Conservation (phyloP, 768 basidiomycete genomes). For the Suillus occidentalis region DNA sequence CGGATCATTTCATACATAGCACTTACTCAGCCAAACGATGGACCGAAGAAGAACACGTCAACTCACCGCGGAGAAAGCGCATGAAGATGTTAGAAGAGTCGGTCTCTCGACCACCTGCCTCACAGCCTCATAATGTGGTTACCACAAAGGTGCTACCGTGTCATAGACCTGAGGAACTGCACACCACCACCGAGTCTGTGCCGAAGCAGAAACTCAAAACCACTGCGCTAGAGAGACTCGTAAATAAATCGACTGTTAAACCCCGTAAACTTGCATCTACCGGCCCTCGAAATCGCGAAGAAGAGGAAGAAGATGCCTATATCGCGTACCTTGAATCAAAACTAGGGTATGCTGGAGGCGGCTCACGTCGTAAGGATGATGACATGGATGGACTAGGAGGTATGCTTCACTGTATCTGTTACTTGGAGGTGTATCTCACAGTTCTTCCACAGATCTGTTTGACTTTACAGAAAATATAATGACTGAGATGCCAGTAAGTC, state of each 20-base stretch:
- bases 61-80: conserved; percentile 39
- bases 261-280: conserved; percentile 5
- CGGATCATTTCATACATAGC: conserved; percentile 46
- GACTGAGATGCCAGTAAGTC: not conserved
- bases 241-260: conserved; percentile 16
- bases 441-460: conserved; percentile 46
- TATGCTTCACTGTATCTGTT: conserved; percentile 31
- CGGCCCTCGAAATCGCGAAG: conserved; percentile 36
- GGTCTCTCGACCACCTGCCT: not conserved
- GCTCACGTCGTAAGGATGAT: conserved; percentile 42
- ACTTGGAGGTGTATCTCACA: conserved; percentile 1
- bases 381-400: conserved; percentile 87
- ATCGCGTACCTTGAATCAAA: conserved; percentile 82
- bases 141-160: not conserved
- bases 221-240: conserved; percentile 38
- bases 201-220: conserved; percentile 15
- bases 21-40: conserved; percentile 35
- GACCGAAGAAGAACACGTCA: conserved; percentile 44
- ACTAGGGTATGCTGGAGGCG: conserved; percentile 54
- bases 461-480: conserved; percentile 42
- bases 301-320: conserved; percentile 79
- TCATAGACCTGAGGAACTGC: not conserved
- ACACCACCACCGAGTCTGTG: not conserved
- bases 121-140: no score
- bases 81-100: conserved; percentile 42